Percentiles rank a stretch among this genome's conserved stretches.
Evolutionary conservation across 306 rosid species (phyloP).

Genomic region (Alnus rubra): DNA sequence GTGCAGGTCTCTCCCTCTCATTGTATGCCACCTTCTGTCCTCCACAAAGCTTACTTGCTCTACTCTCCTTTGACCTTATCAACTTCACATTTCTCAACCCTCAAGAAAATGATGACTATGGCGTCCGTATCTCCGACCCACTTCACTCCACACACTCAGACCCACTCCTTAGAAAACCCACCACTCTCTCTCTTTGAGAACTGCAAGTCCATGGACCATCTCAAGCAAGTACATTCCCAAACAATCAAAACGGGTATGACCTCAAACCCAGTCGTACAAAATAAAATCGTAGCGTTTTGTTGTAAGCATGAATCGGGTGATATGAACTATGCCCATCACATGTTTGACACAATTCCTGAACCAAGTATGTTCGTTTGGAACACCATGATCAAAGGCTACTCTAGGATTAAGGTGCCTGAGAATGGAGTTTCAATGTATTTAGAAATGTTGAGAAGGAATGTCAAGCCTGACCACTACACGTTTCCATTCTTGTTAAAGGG

Average conservation of each 20-base stretch:
- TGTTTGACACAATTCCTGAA: conserved; percentile 68
- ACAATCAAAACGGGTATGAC: conserved; percentile 49
- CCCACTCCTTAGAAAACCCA: conserved; percentile 24
- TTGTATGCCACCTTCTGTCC: conserved; percentile 14
- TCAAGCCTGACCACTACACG: conserved; percentile 65
- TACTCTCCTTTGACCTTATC: conserved; percentile 28
- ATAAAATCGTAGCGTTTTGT: conserved; percentile 43
- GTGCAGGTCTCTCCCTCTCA: background rate
- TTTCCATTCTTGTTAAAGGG: conserved; percentile 84
- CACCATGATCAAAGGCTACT: conserved; percentile 75
- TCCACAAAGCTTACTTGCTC: conserved; percentile 23
- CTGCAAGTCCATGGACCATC: conserved; percentile 63
- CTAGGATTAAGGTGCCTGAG: conserved; percentile 45
- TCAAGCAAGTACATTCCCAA: conserved; percentile 72
- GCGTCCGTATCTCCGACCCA: conserved; percentile 32
- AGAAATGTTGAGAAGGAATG: conserved; percentile 48
- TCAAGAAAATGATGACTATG: conserved; percentile 38
- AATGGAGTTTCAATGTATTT: conserved; percentile 60
- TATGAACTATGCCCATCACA: conserved; percentile 51
- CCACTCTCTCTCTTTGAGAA: conserved; percentile 39
- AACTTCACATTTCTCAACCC: conserved; percentile 25
- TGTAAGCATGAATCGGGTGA: conserved; percentile 52
- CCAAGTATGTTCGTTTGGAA: conserved; percentile 72
- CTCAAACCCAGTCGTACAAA: conserved; percentile 42
- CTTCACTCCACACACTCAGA: conserved; percentile 16